Percentiles rank a stretch among this genome's conserved stretches.
These are phyloP conservation scores for Candida sp. DNA, from an alignment of 1,139 yeast species.

Conservation along the genomic window DNA sequence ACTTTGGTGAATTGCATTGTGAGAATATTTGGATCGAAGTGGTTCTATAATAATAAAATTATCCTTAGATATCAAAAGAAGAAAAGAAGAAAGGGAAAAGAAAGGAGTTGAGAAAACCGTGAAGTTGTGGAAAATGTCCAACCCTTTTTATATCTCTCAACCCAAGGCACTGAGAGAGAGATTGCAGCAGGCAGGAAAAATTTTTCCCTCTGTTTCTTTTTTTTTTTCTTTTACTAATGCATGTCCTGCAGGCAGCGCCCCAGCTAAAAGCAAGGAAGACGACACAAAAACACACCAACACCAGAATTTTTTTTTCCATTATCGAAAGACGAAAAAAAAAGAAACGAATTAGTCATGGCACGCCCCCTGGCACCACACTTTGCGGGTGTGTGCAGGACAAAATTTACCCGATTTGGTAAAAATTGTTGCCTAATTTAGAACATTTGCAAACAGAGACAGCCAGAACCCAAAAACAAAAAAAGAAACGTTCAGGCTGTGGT, in stretches of 20 bases:
- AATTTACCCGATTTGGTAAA: slow-evolving; percentile 2
- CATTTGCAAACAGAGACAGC: neutral
- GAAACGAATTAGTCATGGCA: neutral
- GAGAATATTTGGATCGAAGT: neutral
- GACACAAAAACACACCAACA: neutral
- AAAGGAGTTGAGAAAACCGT: neutral
- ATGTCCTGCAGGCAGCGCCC: neutral
- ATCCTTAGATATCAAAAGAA: slow-evolving; percentile 1
- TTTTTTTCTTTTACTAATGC: neutral
- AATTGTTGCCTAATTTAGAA: slow-evolving; percentile 4
- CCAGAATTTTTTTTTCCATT: neutral
- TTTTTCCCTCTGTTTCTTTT: neutral
- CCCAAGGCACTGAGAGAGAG: neutral
- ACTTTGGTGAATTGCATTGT: slow-evolving; percentile 16
- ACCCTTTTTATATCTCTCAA: slow-evolving; percentile 8
- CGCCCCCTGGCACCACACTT: slow-evolving; percentile 2
- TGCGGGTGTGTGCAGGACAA: neutral
- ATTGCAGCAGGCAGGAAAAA: neutral
- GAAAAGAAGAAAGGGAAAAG: slow-evolving; percentile 4
- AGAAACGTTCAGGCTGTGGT: neutral
- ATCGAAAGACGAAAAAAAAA: neutral
- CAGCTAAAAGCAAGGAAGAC: neutral
- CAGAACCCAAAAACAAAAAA: neutral
- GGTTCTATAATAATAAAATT: slow-evolving; percentile 1
- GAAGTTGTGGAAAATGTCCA: slow-evolving; percentile 1